phyloP scores from a whole-genome alignment of 1,284 basidiomycete genomes.

The Pisolithus thermaeus region DNA sequence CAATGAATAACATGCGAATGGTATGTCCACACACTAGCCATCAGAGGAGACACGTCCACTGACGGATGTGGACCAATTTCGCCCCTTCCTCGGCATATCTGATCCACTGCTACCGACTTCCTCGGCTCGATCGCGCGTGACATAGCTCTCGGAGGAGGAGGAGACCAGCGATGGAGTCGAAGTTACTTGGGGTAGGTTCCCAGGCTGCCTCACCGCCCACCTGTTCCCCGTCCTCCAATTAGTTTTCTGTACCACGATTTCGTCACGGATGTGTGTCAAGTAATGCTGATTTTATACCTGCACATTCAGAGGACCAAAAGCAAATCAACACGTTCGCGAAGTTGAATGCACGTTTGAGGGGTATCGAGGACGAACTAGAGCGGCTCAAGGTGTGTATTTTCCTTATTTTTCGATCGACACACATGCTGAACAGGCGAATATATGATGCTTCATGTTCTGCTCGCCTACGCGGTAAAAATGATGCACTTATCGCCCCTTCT shows the following conservation, averaged over 20 bases:
- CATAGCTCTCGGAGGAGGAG: constrained; percentile 68
- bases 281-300: constrained; percentile 4
- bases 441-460: background rate
- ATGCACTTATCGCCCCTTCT: background rate
- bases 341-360: constrained; percentile 73
- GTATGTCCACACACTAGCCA: constrained; percentile 25
- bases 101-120: background rate
- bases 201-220: too few species aligned
- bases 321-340: constrained; percentile 92
- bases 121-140: background rate
- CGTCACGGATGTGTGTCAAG: background rate
- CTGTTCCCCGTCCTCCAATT: background rate
- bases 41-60: background rate
- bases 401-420: background rate
- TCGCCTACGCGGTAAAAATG: too few species aligned
- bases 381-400: constrained; percentile 54
- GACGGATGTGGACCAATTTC: background rate
- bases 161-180: constrained; percentile 80
- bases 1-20: constrained; percentile 50
- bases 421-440: background rate
- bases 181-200: constrained; percentile 81
- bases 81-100: background rate
- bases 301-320: constrained; percentile 79
- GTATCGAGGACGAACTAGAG: constrained; percentile 70
- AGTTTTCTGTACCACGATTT: background rate